Conservation (phyloP, 805 yeast species). For the Sugiyamaella valdiviana region DNA sequence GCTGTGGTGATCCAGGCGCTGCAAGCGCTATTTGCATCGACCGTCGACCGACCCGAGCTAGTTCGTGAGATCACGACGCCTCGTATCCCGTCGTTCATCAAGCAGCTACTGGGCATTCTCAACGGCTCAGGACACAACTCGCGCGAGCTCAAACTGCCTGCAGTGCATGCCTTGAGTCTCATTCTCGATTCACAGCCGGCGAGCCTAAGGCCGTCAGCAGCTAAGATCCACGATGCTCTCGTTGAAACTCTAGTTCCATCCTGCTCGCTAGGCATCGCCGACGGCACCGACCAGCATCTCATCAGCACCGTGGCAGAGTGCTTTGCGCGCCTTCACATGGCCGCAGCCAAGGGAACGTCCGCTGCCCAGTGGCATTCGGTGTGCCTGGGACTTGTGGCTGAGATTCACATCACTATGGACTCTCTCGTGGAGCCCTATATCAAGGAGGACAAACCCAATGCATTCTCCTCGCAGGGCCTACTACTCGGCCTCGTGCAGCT, state of each 20-base stretch:
- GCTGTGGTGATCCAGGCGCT: constrained; percentile 27
- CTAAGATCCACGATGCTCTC: constrained; percentile 49
- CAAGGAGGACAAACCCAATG: constrained; percentile 12
- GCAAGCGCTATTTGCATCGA: constrained; percentile 20
- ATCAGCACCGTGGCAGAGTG: constrained; percentile 28
- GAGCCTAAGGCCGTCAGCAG: constrained; percentile 73
- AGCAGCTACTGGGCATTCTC: constrained; percentile 42
- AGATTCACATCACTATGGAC: constrained; percentile 11
- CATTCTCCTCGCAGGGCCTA: background rate
- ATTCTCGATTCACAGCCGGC: constrained; percentile 59
- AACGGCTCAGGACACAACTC: constrained; percentile 14
- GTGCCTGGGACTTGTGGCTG: constrained; percentile 36
- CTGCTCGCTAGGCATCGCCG: background rate
- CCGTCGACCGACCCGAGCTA: constrained; percentile 72
- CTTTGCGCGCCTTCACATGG: constrained; percentile 50
- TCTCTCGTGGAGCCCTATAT: constrained; percentile 9
- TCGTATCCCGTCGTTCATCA: constrained; percentile 56
- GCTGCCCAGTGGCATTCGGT: constrained; percentile 45
- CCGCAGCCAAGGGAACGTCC: constrained; percentile 47
- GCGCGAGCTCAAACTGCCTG: constrained; percentile 25
- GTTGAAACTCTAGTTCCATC: constrained; percentile 25
- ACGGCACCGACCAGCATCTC: background rate
- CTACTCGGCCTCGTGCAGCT: background rate
- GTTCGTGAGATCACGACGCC: constrained; percentile 83
- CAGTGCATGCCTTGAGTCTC: constrained; percentile 38